Evolutionary conservation across 257 asterid species (phyloP).

Genomic region (Paulownia fortunei): DNA sequence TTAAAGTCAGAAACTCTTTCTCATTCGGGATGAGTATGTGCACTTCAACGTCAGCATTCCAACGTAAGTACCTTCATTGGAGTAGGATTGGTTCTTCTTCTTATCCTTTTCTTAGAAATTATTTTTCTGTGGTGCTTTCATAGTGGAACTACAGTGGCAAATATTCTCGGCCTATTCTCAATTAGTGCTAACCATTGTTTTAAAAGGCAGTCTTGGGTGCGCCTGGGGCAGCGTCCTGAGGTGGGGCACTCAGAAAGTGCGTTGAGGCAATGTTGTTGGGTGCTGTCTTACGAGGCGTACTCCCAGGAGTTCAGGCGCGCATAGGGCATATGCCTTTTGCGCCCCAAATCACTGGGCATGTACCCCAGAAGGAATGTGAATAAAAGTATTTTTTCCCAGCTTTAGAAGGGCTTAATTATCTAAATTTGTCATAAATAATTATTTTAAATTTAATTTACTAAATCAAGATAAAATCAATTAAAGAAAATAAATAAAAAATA

Average conservation of each 20-base stretch:
- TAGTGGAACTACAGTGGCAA: neutral
- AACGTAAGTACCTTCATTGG: conserved; percentile 50
- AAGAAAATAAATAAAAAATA: too few relatives aligned
- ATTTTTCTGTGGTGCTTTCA: neutral
- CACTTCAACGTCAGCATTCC: conserved; percentile 92
- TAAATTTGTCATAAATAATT: neutral
- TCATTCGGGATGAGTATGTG: conserved; percentile 82
- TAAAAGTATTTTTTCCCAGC: too few relatives aligned
- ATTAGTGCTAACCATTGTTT: neutral
- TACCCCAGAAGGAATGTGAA: too few relatives aligned
- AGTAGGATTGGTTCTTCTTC: neutral
- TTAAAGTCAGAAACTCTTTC: conserved; percentile 64
- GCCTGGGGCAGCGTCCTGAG: neutral
- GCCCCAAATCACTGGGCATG: too few relatives aligned
- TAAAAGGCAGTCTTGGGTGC: neutral
- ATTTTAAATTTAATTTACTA: too few relatives aligned
- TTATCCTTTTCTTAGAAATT: neutral
- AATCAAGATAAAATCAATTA: too few relatives aligned
- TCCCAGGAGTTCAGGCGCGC: too few relatives aligned
- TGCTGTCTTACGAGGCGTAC: too few relatives aligned
- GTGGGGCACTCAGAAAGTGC: neutral
- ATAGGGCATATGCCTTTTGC: too few relatives aligned
- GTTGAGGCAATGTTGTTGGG: too few relatives aligned
- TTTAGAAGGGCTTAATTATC: neutral
- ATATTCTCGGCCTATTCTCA: neutral